Base-by-base conservation (phyloP, 2,329 filamentous ascomycete genomes). In the Aspergillus chevalieri region DNA sequence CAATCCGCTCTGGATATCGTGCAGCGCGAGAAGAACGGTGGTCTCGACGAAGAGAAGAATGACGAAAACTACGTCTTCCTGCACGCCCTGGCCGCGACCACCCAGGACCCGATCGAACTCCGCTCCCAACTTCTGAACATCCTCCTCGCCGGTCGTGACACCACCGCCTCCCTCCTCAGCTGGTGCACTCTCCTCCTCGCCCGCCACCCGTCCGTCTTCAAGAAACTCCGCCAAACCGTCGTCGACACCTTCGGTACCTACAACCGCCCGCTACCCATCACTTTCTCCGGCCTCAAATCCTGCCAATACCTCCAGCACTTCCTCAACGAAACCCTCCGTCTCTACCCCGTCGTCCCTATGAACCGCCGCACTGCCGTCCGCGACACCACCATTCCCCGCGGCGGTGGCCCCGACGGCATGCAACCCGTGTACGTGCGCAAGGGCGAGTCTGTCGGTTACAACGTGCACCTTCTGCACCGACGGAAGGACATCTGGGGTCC, bases 391-490 rank as follows among this genome's bases (percentile, higher is more conserved):
- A 59, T 77, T 26, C 74, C 74, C 2, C 56, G 56, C 3, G 72
- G 86, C 52, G 85, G 85, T 53, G 86, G 86, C 0, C 75, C 78
- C 1, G 79, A 86, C 64, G 67, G 75, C 34, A 66, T 70, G 1
- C 70, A 76, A 41, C 86, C 86, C 0, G 63, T 92, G 1, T 81
- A 82, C 50, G 70, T 89, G 7, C 78, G 80, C 50, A 85, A 87
- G 65, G 81, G 84, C 60, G 83, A 82, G 1, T 68, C 78, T 5
- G 74, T 93, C 52, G 74, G 71, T 43, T 93, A 89, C 74, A 83
- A 77, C 43, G 77, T 85, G 0, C 78, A 89, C 48, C 69, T 81
- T 4, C 87, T 92, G 85, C 87, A 93, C 62, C 82, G 87, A 1
- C 80, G 86, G 12, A 66, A 64, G 36, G 76, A 79, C 30, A 62